Evolutionary conservation across 2,329 filamentous ascomycete species (phyloP), one percentile per base, ranked within the genome.

Genomic region (Fusarium nematophilum): DNA sequence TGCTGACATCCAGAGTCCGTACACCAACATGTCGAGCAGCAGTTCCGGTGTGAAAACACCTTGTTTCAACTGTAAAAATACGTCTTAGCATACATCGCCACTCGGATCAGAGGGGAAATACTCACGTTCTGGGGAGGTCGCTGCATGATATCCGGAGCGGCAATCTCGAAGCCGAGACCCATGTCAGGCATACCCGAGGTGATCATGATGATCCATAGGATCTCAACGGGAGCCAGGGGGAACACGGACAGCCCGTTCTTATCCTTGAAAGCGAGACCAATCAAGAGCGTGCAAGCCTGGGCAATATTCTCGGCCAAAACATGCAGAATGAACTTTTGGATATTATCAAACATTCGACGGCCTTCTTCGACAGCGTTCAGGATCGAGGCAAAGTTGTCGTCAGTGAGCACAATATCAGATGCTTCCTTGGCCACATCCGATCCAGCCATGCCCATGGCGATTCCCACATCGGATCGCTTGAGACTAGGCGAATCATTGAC

Each of bases 141-240:
- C 37, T 80, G 72, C 79, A 92, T 86, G 54, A 92, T 86, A 70
- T 91, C 88, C 0, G 88, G 84, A 0, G 86, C 85, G 0, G 89
- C 88, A 49, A 83, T 77, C 73, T 92, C 89, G 74, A 91, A 88
- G 3, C 89, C 89, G 3, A 92, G 80, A 56, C 89, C 90, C 87
- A 92, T 91, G 59, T 91, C 90, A 4, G 89, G 89, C 68, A 91
- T 81, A 42, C 86, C 86, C 26, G 87, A 90, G 1, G 90, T 92
- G 50, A 92, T 83, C 89, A 92, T 91, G 67, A 91, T 92, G 58
- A 92, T 87, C 89, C 89, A 92, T 34, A 92, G 79, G 59, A 92
- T 90, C 64, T 92, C 85, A n/a, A 92, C 86, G 0, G 89, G 89
- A 0, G 88, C 81, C 11, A 92, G 80, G 0, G 89, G 89, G 69